A percentile compares a stretch with the other conserved stretches of the same genome.
Evolutionary conservation across 1,284 basidiomycete species (phyloP).

Genomic region (Cerioporus squamosus): DNA sequence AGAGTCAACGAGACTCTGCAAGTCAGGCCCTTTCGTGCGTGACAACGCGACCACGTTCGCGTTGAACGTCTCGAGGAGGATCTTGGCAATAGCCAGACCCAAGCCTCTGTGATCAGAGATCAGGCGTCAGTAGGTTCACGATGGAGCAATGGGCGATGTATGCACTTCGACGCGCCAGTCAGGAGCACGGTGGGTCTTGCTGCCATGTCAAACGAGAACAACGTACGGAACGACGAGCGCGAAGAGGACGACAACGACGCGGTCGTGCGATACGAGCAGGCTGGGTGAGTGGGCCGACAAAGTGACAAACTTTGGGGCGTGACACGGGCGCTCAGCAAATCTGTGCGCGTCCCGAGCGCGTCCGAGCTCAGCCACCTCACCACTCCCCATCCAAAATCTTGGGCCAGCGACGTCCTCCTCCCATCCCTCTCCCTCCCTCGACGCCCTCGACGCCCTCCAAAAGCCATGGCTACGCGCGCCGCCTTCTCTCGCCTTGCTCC

Average conservation of each 20-base stretch:
- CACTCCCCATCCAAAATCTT: constrained; percentile 24
- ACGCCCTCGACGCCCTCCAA: constrained; percentile 27
- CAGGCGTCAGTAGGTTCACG: constrained; percentile 9
- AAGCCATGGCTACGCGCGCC: constrained; percentile 65
- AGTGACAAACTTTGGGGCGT: constrained; percentile 26
- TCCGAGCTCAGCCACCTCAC: constrained; percentile 31
- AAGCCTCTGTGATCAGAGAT: constrained; percentile 63
- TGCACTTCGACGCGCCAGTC: constrained; percentile 79
- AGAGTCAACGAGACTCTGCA: constrained; percentile 54
- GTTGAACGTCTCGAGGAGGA: constrained; percentile 64
- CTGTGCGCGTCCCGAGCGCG: constrained; percentile 26
- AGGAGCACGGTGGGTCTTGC: constrained; percentile 60
- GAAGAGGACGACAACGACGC: constrained; percentile 7
- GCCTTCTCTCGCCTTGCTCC: constrained; percentile 70
- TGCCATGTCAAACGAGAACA: constrained; percentile 24
- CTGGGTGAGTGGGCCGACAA: constrained; percentile 11
- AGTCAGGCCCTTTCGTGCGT: constrained; percentile 66
- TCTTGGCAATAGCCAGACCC: constrained; percentile 73
- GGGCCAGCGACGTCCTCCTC: constrained; percentile 30
- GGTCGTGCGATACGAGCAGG: constrained; percentile 9
- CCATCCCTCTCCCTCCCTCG: constrained; percentile 31
- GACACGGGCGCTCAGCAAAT: constrained; percentile 13
- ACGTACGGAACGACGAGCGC: neutral
- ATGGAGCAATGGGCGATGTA: constrained; percentile 7
- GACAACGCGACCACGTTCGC: constrained; percentile 79